These are phyloP conservation scores for Saccharum hybrid DNA, from an alignment of 202 grass and related monocot genomes.

Conservation along the genomic window DNA sequence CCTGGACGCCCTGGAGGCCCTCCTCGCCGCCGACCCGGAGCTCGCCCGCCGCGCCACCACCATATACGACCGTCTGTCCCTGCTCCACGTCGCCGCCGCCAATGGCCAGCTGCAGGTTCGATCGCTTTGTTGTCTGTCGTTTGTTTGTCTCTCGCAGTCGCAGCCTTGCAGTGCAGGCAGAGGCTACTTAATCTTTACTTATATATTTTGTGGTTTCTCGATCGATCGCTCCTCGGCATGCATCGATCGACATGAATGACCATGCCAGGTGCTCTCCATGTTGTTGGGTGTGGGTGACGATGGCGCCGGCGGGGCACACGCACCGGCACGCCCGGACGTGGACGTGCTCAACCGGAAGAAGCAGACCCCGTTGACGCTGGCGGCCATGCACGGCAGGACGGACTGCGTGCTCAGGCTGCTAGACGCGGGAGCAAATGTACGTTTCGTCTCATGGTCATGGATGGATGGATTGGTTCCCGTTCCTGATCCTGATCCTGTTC, in stretches of 20 bases:
- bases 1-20: slow-evolving; percentile 53
- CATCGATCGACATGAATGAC: too few relatives aligned
- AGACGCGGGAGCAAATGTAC: slow-evolving; percentile 81
- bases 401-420: slow-evolving; percentile 80
- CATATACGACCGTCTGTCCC: slow-evolving; percentile 75
- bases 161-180: too few relatives aligned
- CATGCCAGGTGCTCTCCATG: slow-evolving; percentile 64
- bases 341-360: slow-evolving; percentile 80
- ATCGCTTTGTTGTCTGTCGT: too few relatives aligned
- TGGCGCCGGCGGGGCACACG: slow-evolving; percentile 33
- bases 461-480: too few relatives aligned
- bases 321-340: neutral
- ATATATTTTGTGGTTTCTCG: too few relatives aligned
- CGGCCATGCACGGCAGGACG: slow-evolving; percentile 91
- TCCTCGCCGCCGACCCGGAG: slow-evolving; percentile 53
- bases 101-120: slow-evolving; percentile 52
- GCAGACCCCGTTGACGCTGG: slow-evolving; percentile 92
- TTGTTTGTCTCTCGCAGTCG: too few relatives aligned
- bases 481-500: too few relatives aligned
- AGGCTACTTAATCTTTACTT: too few relatives aligned
- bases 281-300: slow-evolving; percentile 70
- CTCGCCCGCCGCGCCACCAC: slow-evolving; percentile 60
- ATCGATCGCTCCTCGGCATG: too few relatives aligned
- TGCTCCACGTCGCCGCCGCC: slow-evolving; percentile 89
- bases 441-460: too few relatives aligned